A percentile compares a stretch with the other conserved stretches of the same genome.
Conservation (phyloP, 179 eudicot genomes). For the Actinidia arguta region DNA sequence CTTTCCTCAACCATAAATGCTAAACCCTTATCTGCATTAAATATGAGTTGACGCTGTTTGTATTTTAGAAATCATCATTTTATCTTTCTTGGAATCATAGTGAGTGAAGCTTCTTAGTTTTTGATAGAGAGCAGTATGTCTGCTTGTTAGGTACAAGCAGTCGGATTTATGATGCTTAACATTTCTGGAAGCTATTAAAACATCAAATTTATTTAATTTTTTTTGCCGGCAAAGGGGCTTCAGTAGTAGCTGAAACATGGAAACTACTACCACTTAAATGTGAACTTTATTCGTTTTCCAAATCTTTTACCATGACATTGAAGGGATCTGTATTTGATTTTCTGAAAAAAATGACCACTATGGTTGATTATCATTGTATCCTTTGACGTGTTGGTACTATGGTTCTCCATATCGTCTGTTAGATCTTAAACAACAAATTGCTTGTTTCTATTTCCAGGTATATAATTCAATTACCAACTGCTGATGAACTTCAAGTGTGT, state of each 20-base stretch:
- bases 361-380: background rate
- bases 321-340: no score
- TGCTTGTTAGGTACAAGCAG: background rate
- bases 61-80: background rate
- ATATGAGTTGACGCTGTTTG: background rate
- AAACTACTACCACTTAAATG: background rate
- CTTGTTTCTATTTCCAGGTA: background rate
- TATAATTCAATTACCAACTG: background rate
- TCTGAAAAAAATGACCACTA: no score
- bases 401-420: background rate
- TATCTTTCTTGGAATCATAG: background rate
- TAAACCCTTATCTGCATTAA: background rate
- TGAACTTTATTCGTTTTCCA: background rate
- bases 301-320: background rate
- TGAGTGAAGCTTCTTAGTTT: background rate
- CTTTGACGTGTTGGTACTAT: background rate
- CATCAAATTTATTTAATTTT: background rate
- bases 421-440: background rate
- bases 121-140: background rate
- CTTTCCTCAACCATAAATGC: background rate
- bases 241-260: background rate
- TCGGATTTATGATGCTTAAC: background rate
- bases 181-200: background rate
- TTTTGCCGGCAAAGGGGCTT: background rate
- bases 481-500: background rate